Conservation (phyloP, 441 rosid genomes). For the Adansonia gregorii region DNA sequence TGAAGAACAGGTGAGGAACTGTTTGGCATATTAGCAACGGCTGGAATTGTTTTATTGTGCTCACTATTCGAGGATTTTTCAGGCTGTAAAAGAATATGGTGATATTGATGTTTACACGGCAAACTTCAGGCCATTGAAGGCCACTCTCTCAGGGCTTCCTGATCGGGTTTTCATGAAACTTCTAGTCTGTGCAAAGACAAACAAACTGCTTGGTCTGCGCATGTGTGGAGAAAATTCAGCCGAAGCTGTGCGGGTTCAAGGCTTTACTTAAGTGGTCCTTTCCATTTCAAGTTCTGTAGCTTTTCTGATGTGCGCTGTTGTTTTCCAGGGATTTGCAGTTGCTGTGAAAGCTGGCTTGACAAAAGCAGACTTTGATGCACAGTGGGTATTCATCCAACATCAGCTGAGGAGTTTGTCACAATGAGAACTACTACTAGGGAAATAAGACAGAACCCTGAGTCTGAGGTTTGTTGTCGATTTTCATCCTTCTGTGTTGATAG, state of each 20-base stretch:
- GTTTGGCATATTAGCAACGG: constrained; percentile 10
- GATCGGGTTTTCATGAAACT: constrained; percentile 81
- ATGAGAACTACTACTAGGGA: constrained; percentile 82
- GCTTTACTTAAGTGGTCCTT: constrained; percentile 15
- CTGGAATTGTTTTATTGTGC: constrained; percentile 26
- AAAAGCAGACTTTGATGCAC: constrained; percentile 81
- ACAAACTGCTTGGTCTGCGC: constrained; percentile 72
- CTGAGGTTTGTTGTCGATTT: constrained; percentile 50
- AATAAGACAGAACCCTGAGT: constrained; percentile 51
- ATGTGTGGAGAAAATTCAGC: constrained; percentile 90
- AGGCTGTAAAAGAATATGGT: constrained; percentile 74
- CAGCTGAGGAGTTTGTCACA: constrained; percentile 86
- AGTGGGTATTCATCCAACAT: constrained; percentile 82
- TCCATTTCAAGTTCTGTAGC: constrained; percentile 16
- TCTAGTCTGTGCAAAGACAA: constrained; percentile 67
- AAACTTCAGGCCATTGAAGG: constrained; percentile 85
- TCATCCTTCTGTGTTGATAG: not conserved
- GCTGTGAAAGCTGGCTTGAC: constrained; percentile 89
- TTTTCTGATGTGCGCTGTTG: constrained; percentile 10
- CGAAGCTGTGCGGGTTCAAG: constrained; percentile 73
- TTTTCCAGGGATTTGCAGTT: constrained; percentile 76
- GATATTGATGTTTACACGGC: constrained; percentile 60
- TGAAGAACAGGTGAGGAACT: constrained; percentile 72
- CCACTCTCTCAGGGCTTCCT: constrained; percentile 86
- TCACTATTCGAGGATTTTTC: constrained; percentile 33